Percentiles rank a stretch among this genome's conserved stretches.
phyloP scores from a whole-genome alignment of 176 grass and related monocot genomes.

The Bothriochloa decipiens region DNA sequence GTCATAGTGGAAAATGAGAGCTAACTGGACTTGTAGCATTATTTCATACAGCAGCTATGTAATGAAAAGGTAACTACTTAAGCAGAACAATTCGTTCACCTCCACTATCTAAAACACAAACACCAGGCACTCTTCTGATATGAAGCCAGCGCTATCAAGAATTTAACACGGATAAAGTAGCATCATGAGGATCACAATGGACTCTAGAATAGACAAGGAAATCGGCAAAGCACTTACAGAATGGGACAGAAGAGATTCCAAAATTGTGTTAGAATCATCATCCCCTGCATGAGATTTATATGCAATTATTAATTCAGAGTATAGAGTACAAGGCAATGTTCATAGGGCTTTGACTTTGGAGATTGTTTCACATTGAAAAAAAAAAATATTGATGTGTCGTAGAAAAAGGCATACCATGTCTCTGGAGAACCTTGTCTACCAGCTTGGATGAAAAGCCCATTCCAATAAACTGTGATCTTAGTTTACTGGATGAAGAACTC shows the following conservation, averaged over 20 bases:
- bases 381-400: neutral
- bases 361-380: neutral
- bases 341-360: conserved; percentile 14
- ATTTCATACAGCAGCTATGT: neutral
- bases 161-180: neutral
- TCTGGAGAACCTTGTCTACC: conserved; percentile 72
- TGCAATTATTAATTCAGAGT: conserved; percentile 38
- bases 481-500: conserved; percentile 55
- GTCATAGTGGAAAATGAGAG: neutral
- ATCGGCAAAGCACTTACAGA: conserved; percentile 68
- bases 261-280: conserved; percentile 61
- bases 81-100: neutral
- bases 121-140: neutral
- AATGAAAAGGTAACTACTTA: neutral
- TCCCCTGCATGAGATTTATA: conserved; percentile 60
- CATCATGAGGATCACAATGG: neutral
- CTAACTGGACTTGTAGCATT: neutral
- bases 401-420: conserved; percentile 66
- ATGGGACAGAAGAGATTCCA: conserved; percentile 62
- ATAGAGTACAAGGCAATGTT: conserved; percentile 14
- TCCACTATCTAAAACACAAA: neutral
- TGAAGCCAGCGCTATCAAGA: neutral
- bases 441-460: conserved; percentile 74
- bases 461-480: conserved; percentile 72
- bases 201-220: conserved; percentile 21